Evolutionary conservation across 352 stramenopile genomes (phyloP), one percentile per base, ranked within the genome.

Genomic region (Aphanomyces invadans): DNA sequence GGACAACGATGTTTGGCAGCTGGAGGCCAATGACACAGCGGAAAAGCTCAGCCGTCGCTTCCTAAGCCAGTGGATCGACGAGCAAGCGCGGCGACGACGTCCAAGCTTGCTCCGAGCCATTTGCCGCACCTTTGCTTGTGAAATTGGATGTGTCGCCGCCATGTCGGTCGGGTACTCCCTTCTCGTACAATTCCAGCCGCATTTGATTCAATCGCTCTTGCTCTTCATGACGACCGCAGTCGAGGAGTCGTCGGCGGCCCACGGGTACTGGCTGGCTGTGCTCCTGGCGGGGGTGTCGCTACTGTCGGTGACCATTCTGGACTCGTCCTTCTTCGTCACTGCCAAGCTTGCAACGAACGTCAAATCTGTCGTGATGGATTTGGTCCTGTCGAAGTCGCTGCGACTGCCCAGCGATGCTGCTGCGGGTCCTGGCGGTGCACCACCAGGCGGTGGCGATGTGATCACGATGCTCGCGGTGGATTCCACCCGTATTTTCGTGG

Each of bases 281-380:
- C 17, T 83, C 2, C 48, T 88, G 15, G 69, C 71, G 11, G 59
- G 32, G 3, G 67, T 71, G 17, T 74, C 76, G 5, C 77, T 88
- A 28, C 70, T 60, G 26, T 71, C 72, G 9, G 80, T 76, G 12
- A 83, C 76, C 4, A 65, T 68, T 0, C 68, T 81, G 53, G 81
- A 84, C 56, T 73, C 71, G 15, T 73, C 69, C 19, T 74, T 81
- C 59, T 87, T 84, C 60, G 39, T 88, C 25, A 77, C 71, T 0
- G 66, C 72, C 0, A 69, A 77, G 23, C 70, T 69, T 0, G 78
- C 75, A 0, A 78, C 69, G 45, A 87, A 83, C 44, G 74, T 71
- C 2, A 77, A 78, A 3, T 76, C 79, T 62, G 71, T 86, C 10
- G 73, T 81, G 11, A 75, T 88, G 61, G 80, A 86, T 67, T 76